These are phyloP conservation scores for Lithospermum erythrorhizon DNA, from an alignment of 257 asterid genomes.

Conservation along the genomic window DNA sequence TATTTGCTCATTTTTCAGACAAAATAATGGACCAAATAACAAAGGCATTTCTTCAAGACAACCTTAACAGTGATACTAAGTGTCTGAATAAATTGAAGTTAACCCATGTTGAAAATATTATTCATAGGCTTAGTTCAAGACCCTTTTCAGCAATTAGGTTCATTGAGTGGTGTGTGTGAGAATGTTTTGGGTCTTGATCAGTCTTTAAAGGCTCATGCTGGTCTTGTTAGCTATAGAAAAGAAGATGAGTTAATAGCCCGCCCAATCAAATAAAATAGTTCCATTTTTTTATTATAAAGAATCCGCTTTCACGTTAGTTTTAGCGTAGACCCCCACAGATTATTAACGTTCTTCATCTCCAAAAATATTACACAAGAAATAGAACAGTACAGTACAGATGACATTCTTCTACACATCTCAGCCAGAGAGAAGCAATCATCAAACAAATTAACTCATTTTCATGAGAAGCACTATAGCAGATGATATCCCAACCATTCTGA, in stretches of 20 bases:
- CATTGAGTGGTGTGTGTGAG: slow-evolving; percentile 33
- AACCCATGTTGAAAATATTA: slow-evolving; percentile 19
- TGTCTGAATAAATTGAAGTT: slow-evolving; percentile 14
- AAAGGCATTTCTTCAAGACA: slow-evolving; percentile 19
- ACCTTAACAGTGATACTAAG: slow-evolving; percentile 15
- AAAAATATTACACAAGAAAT: no score
- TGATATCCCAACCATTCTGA: background rate
- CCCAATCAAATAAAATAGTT: no score
- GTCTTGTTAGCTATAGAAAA: no score
- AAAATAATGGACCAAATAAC: slow-evolving; percentile 14
- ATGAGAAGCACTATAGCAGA: background rate
- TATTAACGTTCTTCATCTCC: no score
- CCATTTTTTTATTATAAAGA: no score
- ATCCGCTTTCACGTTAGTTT: no score
- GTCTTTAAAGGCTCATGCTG: slow-evolving; percentile 18
- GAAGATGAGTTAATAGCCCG: no score
- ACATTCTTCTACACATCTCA: background rate
- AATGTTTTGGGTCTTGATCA: slow-evolving; percentile 22
- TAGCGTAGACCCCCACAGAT: no score
- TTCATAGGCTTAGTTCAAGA: slow-evolving; percentile 18
- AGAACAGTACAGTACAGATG: background rate
- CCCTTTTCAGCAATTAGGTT: slow-evolving; percentile 34
- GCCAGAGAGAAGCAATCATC: no score
- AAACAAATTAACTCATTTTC: background rate
- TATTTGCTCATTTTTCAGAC: slow-evolving; percentile 8